Conservation (phyloP, 2,329 filamentous ascomycete genomes). For the Alternaria infectoria region DNA sequence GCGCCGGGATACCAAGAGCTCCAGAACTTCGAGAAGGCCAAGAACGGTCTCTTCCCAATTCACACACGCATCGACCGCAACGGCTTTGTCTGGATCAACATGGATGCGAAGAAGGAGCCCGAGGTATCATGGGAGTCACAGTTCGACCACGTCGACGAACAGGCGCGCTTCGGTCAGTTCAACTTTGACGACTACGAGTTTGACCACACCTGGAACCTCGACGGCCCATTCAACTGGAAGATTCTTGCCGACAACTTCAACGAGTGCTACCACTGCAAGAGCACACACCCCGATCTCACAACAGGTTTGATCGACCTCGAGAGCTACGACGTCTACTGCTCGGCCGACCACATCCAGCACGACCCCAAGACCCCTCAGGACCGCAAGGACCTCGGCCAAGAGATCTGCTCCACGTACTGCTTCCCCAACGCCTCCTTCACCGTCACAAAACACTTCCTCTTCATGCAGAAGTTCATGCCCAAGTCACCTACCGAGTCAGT, state of each 20-base stretch:
- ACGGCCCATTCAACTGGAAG: slow-evolving; percentile 45
- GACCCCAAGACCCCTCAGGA: slow-evolving; percentile 38
- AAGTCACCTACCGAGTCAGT: slow-evolving; percentile 56
- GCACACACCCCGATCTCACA: slow-evolving; percentile 64
- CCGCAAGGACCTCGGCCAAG: slow-evolving; percentile 31
- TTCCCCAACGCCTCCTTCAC: slow-evolving; percentile 42
- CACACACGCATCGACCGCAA: slow-evolving; percentile 40
- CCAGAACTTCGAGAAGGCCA: slow-evolving; percentile 47
- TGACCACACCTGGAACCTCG: slow-evolving; percentile 43
- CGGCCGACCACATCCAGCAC: slow-evolving; percentile 42
- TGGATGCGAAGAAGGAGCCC: slow-evolving; percentile 41
- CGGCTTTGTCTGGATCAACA: slow-evolving; percentile 48
- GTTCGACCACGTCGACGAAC: slow-evolving; percentile 41
- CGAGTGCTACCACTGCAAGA: slow-evolving; percentile 69
- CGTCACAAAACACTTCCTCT: slow-evolving; percentile 61
- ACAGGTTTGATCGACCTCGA: slow-evolving; percentile 62
- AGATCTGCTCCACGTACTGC: slow-evolving; percentile 40
- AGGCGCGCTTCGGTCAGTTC: slow-evolving; percentile 42
- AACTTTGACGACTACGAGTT: slow-evolving; percentile 56
- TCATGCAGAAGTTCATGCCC: slow-evolving; percentile 68
- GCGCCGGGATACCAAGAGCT: slow-evolving; percentile 52
- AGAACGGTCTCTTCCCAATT: slow-evolving; percentile 47
- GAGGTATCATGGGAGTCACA: slow-evolving; percentile 41
- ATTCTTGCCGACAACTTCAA: slow-evolving; percentile 66
- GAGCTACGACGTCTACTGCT: slow-evolving; percentile 53